phyloP scores from a whole-genome alignment of 106 monocot species.

The Dendrobium huoshanense region DNA sequence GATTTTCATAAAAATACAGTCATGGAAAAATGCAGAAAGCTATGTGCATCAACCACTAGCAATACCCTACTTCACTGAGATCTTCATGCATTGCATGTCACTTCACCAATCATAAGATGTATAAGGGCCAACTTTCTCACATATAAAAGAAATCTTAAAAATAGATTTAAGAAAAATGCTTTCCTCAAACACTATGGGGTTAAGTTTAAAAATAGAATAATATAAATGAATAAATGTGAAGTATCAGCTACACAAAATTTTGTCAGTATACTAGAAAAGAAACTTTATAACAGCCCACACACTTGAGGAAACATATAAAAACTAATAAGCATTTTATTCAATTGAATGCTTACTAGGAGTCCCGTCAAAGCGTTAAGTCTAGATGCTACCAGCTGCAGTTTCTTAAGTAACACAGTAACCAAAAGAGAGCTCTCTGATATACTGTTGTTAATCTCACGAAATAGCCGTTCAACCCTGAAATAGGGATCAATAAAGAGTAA shows the following conservation, averaged over 20 bases:
- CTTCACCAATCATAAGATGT: neutral
- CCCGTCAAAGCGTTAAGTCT: conserved; percentile 82
- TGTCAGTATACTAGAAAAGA: neutral
- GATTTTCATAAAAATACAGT: too few species aligned
- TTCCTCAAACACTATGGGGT: neutral
- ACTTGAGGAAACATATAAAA: too few species aligned
- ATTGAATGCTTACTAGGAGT: conserved; percentile 65
- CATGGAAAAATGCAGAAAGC: too few species aligned
- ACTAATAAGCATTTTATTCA: neutral
- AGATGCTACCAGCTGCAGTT: conserved; percentile 55
- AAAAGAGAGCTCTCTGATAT: conserved; percentile 56
- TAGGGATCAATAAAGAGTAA: neutral
- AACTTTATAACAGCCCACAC: neutral
- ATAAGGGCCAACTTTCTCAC: neutral
- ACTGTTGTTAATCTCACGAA: conserved; percentile 73
- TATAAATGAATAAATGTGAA: neutral
- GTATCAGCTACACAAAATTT: neutral
- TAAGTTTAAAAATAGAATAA: conserved; percentile 1
- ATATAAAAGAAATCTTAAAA: neutral
- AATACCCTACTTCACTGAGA: too few species aligned
- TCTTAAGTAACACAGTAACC: conserved; percentile 60
- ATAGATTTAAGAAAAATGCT: neutral
- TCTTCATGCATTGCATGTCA: neutral
- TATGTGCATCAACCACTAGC: too few species aligned
- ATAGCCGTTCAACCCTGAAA: conserved; percentile 86